Percentiles rank a stretch among this genome's conserved stretches.
Evolutionary conservation across 2,329 filamentous ascomycete species (phyloP).

Genomic region (Capronia americana): DNA sequence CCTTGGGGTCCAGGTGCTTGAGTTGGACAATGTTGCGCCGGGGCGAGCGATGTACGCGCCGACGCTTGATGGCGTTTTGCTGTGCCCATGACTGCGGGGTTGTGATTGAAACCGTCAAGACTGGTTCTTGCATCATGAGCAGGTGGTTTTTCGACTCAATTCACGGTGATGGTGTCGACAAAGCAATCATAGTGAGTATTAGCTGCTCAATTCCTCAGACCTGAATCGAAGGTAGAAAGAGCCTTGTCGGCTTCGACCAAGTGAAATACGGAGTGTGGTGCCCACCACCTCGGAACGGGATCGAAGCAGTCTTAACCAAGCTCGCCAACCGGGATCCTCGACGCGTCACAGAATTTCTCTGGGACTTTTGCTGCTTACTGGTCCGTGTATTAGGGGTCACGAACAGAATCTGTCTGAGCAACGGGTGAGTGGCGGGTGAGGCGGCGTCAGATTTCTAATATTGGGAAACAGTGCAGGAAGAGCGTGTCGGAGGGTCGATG

Average conservation of each 20-base stretch:
- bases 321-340: neutral
- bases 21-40: conserved; percentile 8
- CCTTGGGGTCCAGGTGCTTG: conserved; percentile 13
- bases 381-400: neutral
- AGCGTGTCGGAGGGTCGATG: neutral
- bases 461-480: neutral
- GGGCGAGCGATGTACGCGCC: conserved; percentile 13
- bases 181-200: neutral
- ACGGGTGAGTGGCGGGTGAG: neutral
- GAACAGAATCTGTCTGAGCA: neutral
- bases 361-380: conserved; percentile 16
- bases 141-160: neutral
- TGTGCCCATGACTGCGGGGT: conserved; percentile 23
- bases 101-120: conserved; percentile 21
- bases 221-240: neutral
- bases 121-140: conserved; percentile 18
- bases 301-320: neutral
- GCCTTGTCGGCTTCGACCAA: neutral
- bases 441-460: neutral
- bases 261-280: neutral
- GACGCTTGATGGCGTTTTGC: conserved; percentile 20
- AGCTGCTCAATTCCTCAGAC: neutral
- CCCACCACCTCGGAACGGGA: neutral
- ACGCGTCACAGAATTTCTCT: neutral
- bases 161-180: neutral